These are phyloP conservation scores for Oryza australiensis DNA, from an alignment of 176 grass and related monocot genomes.

Conservation along the genomic window DNA sequence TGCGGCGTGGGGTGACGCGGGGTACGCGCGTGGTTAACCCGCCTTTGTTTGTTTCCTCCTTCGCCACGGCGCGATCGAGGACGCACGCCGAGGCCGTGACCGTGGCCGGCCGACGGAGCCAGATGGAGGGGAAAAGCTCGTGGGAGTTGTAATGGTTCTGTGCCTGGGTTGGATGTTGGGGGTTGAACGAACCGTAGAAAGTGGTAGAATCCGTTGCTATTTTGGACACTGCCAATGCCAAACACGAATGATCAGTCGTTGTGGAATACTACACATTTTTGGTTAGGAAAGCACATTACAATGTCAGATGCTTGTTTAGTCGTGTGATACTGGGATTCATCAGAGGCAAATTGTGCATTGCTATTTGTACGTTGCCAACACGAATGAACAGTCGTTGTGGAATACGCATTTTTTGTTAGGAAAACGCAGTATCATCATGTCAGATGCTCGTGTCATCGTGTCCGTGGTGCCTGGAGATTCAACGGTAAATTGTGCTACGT, in stretches of 20 bases:
- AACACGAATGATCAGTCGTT: neutral
- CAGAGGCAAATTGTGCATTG: too few species aligned
- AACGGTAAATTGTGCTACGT: too few species aligned
- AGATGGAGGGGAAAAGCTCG: neutral
- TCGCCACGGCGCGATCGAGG: neutral
- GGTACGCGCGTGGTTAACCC: conserved; percentile 16
- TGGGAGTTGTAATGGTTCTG: neutral
- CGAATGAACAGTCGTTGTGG: neutral
- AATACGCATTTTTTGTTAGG: neutral
- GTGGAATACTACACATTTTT: neutral
- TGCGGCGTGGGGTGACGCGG: conserved; percentile 15
- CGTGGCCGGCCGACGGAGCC: neutral
- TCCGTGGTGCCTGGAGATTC: too few species aligned
- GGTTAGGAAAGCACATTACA: neutral
- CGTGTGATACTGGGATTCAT: too few species aligned
- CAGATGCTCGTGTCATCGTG: too few species aligned
- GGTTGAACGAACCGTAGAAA: neutral
- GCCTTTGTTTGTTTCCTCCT: conserved; percentile 23
- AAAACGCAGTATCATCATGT: neutral
- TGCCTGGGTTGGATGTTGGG: neutral
- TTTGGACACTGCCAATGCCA: neutral
- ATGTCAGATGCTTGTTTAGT: too few species aligned
- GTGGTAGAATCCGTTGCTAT: neutral
- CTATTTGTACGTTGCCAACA: neutral
- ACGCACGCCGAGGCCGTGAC: conserved; percentile 9